A percentile compares a stretch with the other conserved stretches of the same genome.
Conservation (phyloP, 129 eudicot genomes). For the Tanacetum coccineum region DNA sequence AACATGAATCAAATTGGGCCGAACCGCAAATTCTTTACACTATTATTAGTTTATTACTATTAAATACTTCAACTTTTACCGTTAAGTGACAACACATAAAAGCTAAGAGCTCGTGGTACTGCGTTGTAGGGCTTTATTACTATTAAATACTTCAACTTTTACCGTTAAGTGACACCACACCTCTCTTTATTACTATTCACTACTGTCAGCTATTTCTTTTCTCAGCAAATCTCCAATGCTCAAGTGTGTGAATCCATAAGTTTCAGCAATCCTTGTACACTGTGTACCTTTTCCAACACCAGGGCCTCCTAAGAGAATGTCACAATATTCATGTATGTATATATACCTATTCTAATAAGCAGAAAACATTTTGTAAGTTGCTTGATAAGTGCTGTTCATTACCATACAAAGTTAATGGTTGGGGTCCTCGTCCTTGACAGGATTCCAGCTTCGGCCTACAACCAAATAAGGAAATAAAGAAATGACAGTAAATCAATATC, state of each 20-base stretch:
- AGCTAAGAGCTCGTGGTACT: too few relatives aligned
- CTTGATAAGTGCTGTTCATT: conserved; percentile 23
- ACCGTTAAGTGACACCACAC: too few relatives aligned
- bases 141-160: too few relatives aligned
- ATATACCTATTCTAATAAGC: not conserved
- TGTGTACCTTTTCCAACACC: conserved; percentile 99
- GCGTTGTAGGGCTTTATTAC: too few relatives aligned
- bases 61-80: too few relatives aligned
- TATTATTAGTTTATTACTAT: too few relatives aligned
- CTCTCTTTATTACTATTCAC: too few relatives aligned
- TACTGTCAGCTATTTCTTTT: conserved; percentile 60
- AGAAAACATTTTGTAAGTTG: not conserved
- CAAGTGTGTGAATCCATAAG: conserved; percentile 79
- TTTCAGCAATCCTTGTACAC: conserved; percentile 63
- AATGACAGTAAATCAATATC: not conserved
- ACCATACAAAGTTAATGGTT: conserved; percentile 79
- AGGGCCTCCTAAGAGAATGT: conserved; percentile 68
- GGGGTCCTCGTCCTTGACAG: conserved; percentile 42
- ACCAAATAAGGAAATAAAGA: conserved; percentile 30
- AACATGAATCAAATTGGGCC: not conserved
- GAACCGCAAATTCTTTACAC: too few relatives aligned
- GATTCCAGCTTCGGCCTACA: conserved; percentile 53
- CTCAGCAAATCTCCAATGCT: conserved; percentile 90
- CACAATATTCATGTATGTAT: too few relatives aligned
- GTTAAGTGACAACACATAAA: too few relatives aligned